Conservation (phyloP, 257 asterid genomes). For the Fraxinus anomala region DNA sequence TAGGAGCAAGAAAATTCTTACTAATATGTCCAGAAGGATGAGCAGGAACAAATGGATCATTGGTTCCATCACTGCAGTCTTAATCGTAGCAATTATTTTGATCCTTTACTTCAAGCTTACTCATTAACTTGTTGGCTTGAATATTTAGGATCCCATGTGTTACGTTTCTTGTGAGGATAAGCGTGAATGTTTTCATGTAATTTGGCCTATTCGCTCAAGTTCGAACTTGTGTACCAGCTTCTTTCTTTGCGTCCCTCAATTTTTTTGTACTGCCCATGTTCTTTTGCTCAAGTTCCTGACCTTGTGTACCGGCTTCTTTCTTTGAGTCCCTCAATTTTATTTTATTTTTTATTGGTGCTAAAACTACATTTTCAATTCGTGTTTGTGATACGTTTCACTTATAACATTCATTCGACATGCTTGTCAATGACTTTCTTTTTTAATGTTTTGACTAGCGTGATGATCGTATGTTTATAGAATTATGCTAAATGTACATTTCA, state of each 20-base stretch:
- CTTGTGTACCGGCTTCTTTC: background rate
- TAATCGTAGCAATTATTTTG: slow-evolving; percentile 54
- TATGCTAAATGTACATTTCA: too few relatives aligned
- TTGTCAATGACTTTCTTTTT: background rate
- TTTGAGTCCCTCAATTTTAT: background rate
- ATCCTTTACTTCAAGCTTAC: slow-evolving; percentile 69
- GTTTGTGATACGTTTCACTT: background rate
- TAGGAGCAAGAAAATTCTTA: slow-evolving; percentile 70
- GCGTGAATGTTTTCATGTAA: background rate
- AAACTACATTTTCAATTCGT: background rate
- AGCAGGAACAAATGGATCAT: slow-evolving; percentile 77
- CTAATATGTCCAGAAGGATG: slow-evolving; percentile 75
- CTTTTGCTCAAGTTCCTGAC: background rate
- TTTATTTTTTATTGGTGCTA: background rate
- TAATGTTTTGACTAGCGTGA: background rate
- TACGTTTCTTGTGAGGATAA: background rate
- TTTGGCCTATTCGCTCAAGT: background rate
- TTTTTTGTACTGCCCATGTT: background rate
- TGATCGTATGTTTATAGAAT: background rate
- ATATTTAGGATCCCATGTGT: background rate
- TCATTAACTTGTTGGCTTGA: slow-evolving; percentile 35
- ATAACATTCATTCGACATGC: background rate
- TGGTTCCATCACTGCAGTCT: slow-evolving; percentile 51
- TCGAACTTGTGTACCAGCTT: background rate
- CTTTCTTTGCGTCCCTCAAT: background rate